phyloP scores from a whole-genome alignment of 1,284 basidiomycete genomes.

The Cutaneotrichosporon cyanovorans region DNA sequence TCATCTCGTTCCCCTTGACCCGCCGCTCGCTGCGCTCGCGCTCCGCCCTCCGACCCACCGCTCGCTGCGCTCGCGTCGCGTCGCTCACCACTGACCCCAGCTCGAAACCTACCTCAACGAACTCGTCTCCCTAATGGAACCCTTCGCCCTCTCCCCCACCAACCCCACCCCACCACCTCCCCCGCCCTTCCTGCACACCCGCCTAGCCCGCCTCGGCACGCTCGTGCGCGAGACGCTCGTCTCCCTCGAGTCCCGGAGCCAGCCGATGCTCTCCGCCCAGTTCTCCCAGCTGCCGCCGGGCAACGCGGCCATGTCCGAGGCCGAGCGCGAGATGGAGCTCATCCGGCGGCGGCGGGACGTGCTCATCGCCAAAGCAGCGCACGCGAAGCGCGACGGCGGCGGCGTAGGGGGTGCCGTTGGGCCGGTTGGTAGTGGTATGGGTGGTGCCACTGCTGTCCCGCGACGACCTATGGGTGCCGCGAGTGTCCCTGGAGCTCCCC shows the following conservation, averaged over 20 bases:
- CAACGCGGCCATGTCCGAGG: constrained; percentile 20
- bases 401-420: too few relatives aligned
- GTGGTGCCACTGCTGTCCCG: too few relatives aligned
- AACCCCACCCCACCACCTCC: constrained; percentile 21
- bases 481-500: too few relatives aligned
- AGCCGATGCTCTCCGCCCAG: constrained; percentile 16
- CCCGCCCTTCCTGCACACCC: constrained; percentile 29
- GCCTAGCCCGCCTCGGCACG: constrained; percentile 25
- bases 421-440: too few relatives aligned
- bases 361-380: constrained; percentile 29
- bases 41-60: too few relatives aligned
- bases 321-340: constrained; percentile 40
- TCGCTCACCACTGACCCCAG: constrained; percentile 20
- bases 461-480: too few relatives aligned
- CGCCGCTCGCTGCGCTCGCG: too few relatives aligned
- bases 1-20: too few relatives aligned
- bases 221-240: constrained; percentile 23
- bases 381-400: constrained; percentile 14
- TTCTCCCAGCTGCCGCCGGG: constrained; percentile 15
- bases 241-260: constrained; percentile 19
- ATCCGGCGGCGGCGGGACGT: constrained; percentile 33
- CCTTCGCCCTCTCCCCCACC: constrained; percentile 18
- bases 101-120: constrained; percentile 24
- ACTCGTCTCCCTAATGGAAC: constrained; percentile 22
- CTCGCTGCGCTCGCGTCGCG: too few relatives aligned